Conservation (phyloP, 139 green algal species). For the Pleodorina starrii region DNA sequence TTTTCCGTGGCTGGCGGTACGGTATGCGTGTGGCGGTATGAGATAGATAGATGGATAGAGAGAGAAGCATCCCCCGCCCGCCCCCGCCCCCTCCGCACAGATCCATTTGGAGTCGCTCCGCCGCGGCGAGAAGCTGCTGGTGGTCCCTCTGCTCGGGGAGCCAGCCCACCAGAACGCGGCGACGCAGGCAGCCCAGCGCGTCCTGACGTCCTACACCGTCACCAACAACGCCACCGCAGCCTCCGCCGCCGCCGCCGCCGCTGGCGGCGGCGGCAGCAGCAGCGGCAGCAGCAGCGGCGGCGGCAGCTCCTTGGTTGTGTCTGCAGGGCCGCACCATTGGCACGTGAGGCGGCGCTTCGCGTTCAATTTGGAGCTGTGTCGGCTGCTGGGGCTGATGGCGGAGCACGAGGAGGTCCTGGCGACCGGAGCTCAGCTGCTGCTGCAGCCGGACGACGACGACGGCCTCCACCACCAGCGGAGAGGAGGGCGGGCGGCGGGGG, state of each 20-base stretch:
- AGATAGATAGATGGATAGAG: no score
- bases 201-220: not conserved
- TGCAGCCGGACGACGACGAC: no score
- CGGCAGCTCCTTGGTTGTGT: not conserved
- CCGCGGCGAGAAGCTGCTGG: not conserved
- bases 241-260: not conserved
- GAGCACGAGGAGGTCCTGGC: not conserved
- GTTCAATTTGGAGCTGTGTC: slow-evolving; percentile 6
- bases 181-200: not conserved
- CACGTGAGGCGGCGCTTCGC: not conserved
- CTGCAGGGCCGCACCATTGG: not conserved
- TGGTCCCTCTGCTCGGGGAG: not conserved
- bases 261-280: not conserved
- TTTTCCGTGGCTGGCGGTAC: not conserved
- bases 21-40: no score
- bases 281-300: not conserved
- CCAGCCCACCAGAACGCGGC: not conserved
- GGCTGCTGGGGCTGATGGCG: not conserved
- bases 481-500: no score
- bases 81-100: not conserved
- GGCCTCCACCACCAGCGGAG: no score
- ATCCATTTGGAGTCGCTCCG: not conserved
- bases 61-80: not conserved
- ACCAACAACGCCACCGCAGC: not conserved
- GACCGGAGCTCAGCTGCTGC: not conserved